Conservation (phyloP, 495 filamentous ascomycete genomes). For the Neurospora sp. region DNA sequence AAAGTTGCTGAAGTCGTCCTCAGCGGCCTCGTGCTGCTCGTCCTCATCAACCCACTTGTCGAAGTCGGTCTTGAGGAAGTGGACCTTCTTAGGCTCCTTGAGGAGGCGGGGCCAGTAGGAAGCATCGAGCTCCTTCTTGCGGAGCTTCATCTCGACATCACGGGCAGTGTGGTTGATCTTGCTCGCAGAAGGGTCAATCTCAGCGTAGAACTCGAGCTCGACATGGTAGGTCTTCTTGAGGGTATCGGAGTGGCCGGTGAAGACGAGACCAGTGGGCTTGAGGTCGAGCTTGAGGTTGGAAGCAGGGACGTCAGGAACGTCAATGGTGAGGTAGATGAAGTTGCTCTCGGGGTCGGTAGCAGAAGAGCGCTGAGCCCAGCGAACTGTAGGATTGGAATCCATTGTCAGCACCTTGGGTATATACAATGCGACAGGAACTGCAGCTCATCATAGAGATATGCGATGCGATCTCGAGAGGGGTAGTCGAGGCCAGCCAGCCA, state of each 20-base stretch:
- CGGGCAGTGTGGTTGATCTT: slow-evolving; percentile 76
- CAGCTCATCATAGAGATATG: neutral
- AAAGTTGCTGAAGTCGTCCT: slow-evolving; percentile 74
- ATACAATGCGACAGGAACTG: neutral
- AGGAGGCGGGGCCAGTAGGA: slow-evolving; percentile 92
- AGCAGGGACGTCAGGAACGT: slow-evolving; percentile 66
- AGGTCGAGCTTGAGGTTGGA: slow-evolving; percentile 66
- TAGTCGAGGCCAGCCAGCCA: neutral
- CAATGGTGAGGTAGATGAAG: slow-evolving; percentile 84
- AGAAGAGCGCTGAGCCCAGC: slow-evolving; percentile 96
- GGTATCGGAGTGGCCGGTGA: slow-evolving; percentile 68
- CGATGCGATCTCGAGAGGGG: neutral
- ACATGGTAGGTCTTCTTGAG: slow-evolving; percentile 77
- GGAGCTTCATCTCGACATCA: slow-evolving; percentile 79
- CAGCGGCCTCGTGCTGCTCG: slow-evolving; percentile 81
- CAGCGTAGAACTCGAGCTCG: slow-evolving; percentile 79
- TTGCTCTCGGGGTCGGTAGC: slow-evolving; percentile 71
- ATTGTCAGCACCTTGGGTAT: neutral
- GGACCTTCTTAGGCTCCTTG: slow-evolving; percentile 78
- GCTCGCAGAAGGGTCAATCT: slow-evolving; percentile 77
- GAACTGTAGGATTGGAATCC: slow-evolving; percentile 44
- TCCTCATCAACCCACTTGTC: slow-evolving; percentile 99
- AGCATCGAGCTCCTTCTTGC: slow-evolving; percentile 88
- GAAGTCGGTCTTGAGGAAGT: slow-evolving; percentile 98
- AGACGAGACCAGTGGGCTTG: slow-evolving; percentile 64